Base-by-base conservation (phyloP, 768 basidiomycete species). In the Asterophora parasitica region DNA sequence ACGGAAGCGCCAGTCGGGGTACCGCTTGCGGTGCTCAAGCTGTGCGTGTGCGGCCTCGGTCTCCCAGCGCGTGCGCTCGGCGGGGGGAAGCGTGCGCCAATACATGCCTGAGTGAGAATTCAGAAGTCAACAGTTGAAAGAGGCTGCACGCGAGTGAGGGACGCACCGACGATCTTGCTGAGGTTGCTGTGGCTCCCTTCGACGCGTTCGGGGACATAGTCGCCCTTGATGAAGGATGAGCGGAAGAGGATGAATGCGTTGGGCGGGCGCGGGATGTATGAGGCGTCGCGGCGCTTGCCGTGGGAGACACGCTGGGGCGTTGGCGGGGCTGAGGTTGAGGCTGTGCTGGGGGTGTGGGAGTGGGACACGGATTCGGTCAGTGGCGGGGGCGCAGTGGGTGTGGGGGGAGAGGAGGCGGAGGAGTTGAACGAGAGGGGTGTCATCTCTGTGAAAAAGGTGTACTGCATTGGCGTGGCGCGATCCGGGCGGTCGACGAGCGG, bases 231-330 rank as follows among this genome's bases (percentile, higher is more conserved):
- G 67, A 89, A 88, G 26, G 79, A 81, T 17, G 84, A 85, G 56
- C 87, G 79, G 65, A 88, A 90, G 64, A 89, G 82, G 57, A 89
- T 90, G 68, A 89, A 90, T 50, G 88, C 87, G 66, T 88, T 90
- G 19, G 87, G 87, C 6, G 88, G 87, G 40, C 88, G 82, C 34
- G 87, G 88, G 65, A 89, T 90, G 64, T 88, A 83, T 2, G 78
- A 79, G 46, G 82, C 78, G 58, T 84, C 82, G 45, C 81, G 78
- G 59, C 79, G 77, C 70, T 79, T 84, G 48, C 72, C 73, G 59
- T 84, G 81, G 47, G 73, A 75, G 12, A 61, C 50, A 17, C 75
- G 50, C 42, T 11, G 41, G 54, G 46, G 57, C 51, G 57, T 48
- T 58, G 59, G 38, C 38, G 35, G 34, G 27, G 49, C 12, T 19